These are phyloP conservation scores for Penicillium sp. DNA, from an alignment of 2,329 filamentous ascomycete species.

Conservation along the genomic window DNA sequence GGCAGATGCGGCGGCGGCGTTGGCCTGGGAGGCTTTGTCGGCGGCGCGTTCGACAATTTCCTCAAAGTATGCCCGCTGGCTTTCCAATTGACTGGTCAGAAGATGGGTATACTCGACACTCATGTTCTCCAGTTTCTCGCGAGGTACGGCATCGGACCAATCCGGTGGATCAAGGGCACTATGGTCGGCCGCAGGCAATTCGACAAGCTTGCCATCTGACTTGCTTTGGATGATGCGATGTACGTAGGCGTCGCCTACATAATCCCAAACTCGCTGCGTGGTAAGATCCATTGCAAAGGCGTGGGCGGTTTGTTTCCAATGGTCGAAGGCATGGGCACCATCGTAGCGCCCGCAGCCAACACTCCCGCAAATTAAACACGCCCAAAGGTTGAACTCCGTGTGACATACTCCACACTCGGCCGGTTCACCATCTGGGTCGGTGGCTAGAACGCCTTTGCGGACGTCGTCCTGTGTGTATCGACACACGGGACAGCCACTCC, in stretches of 20 bases:
- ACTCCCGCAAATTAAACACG: slow-evolving; percentile 87
- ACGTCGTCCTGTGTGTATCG: slow-evolving; percentile 69
- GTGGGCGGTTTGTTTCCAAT: slow-evolving; percentile 85
- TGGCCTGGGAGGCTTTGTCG: slow-evolving; percentile 76
- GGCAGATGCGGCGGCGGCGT: slow-evolving; percentile 47
- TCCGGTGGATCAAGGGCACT: slow-evolving; percentile 40
- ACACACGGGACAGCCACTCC: slow-evolving; percentile 88
- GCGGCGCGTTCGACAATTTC: slow-evolving; percentile 83
- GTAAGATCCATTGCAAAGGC: slow-evolving; percentile 88
- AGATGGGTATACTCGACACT: slow-evolving; percentile 92
- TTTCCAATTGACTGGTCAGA: slow-evolving; percentile 85
- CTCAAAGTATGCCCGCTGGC: slow-evolving; percentile 88
- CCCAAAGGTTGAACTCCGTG: slow-evolving; percentile 78
- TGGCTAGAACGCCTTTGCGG: slow-evolving; percentile 43
- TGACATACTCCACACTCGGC: slow-evolving; percentile 72
- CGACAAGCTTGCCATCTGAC: slow-evolving; percentile 83
- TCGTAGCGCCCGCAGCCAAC: slow-evolving; percentile 94
- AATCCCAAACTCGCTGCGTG: slow-evolving; percentile 97
- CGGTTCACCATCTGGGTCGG: slow-evolving; percentile 50
- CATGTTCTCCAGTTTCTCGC: slow-evolving; percentile 67
- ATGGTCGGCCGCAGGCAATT: slow-evolving; percentile 62
- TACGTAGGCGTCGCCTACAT: slow-evolving; percentile 90
- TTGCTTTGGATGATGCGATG: slow-evolving; percentile 93
- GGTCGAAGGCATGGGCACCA: slow-evolving; percentile 83
- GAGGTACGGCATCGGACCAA: slow-evolving; percentile 43